Evolutionary conservation across 257 asterid species (phyloP).

Genomic region (Eucommia ulmoides): DNA sequence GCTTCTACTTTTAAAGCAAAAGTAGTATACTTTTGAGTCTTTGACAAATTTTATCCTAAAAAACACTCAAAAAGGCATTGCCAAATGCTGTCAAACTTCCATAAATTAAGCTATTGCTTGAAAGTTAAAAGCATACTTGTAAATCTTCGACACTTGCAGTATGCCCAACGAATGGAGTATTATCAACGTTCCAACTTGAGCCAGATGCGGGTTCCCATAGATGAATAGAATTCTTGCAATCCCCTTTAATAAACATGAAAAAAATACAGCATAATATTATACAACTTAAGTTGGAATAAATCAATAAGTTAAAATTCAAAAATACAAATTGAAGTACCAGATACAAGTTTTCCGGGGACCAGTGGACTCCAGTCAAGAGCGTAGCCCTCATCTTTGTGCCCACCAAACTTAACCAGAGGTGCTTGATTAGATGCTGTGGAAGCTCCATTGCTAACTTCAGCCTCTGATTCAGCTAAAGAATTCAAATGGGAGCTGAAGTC

Average conservation of each 20-base stretch:
- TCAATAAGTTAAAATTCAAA: too few species aligned
- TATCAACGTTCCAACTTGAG: conserved; percentile 66
- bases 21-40: too few species aligned
- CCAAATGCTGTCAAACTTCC: too few species aligned
- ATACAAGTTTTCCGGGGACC: conserved; percentile 78
- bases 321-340: conserved; percentile 31
- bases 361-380: conserved; percentile 95
- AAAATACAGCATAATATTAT: too few species aligned
- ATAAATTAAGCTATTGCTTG: not conserved
- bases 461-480: conserved; percentile 53
- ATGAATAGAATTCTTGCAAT: conserved; percentile 73
- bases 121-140: conserved; percentile 28
- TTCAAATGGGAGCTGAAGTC: conserved; percentile 72
- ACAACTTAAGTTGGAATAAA: too few species aligned
- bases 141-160: conserved; percentile 85
- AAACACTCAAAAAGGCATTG: too few species aligned
- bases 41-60: too few species aligned
- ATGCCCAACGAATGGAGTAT: conserved; percentile 25
- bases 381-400: conserved; percentile 95
- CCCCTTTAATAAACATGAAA: conserved; percentile 55
- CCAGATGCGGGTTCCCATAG: conserved; percentile 85
- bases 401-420: conserved; percentile 59
- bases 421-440: conserved; percentile 40
- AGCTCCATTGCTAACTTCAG: conserved; percentile 31
- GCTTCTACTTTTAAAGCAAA: too few species aligned